A percentile compares a stretch with the other conserved stretches of the same genome.
Evolutionary conservation across 306 rosid species (phyloP).

Genomic region (Cucumis hystrix): DNA sequence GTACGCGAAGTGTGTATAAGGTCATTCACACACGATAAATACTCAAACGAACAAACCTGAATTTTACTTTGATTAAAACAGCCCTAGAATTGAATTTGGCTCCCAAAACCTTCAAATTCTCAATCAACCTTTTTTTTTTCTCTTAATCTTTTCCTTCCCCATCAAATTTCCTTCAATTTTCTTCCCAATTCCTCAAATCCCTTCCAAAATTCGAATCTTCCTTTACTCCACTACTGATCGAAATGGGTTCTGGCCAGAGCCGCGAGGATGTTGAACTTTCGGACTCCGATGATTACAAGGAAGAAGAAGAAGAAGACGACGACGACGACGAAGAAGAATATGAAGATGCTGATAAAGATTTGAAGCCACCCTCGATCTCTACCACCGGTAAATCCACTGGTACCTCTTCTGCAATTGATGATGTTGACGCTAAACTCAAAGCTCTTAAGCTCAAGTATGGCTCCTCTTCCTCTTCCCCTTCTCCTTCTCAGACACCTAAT

Average conservation of each 20-base stretch:
- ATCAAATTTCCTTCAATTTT: neutral
- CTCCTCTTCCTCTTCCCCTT: neutral
- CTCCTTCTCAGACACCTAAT: slow-evolving; percentile 18
- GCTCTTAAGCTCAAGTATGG: slow-evolving; percentile 63
- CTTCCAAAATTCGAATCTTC: neutral
- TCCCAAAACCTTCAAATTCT: neutral
- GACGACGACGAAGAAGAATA: slow-evolving; percentile 12
- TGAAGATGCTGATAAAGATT: slow-evolving; percentile 18
- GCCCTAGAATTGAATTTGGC: neutral
- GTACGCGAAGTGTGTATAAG: neutral
- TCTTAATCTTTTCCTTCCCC: neutral
- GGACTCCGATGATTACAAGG: slow-evolving; percentile 40
- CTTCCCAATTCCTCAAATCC: neutral
- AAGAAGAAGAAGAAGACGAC: slow-evolving; percentile 21
- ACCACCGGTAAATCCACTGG: slow-evolving; percentile 6
- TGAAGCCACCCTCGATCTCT: slow-evolving; percentile 6
- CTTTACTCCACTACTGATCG: neutral
- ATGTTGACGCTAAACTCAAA: slow-evolving; percentile 61
- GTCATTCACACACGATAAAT: neutral
- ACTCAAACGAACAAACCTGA: neutral
- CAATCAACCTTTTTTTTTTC: neutral
- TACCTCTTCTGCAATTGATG: slow-evolving; percentile 20
- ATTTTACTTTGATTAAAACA: neutral
- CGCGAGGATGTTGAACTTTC: slow-evolving; percentile 54
- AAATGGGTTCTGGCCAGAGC: slow-evolving; percentile 75